Percentiles rank a stretch among this genome's conserved stretches.
Evolutionary conservation across 78 protist species (phyloP).

Genomic region (Creolimax fragrantissima): DNA sequence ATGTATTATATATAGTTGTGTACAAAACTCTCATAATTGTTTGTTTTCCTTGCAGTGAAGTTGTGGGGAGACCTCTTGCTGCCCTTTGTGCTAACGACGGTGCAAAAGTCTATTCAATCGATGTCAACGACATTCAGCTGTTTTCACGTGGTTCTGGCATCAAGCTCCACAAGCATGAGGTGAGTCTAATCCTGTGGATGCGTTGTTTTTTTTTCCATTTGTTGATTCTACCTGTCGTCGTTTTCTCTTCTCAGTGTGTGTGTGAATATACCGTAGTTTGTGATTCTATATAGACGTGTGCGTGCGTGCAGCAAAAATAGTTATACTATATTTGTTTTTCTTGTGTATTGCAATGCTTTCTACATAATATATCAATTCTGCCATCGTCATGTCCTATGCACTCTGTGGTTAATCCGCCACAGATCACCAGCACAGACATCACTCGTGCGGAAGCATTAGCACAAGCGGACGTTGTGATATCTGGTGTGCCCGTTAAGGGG

Average conservation of each 20-base stretch:
- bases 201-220: neutral
- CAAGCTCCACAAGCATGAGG: slow-evolving; percentile 34
- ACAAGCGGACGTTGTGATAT: slow-evolving; percentile 42
- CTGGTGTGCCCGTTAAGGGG: slow-evolving; percentile 60
- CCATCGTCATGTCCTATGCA: too few species aligned
- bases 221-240: neutral
- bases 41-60: slow-evolving; percentile 24
- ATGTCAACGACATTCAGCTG: slow-evolving; percentile 22
- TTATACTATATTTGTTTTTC: too few species aligned
- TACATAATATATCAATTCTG: too few species aligned
- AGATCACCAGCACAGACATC: neutral
- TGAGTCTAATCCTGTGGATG: neutral
- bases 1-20: too few species aligned
- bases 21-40: too few species aligned
- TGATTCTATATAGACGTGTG: neutral
- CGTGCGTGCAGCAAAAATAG: too few species aligned
- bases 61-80: slow-evolving; percentile 52
- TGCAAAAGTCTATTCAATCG: slow-evolving; percentile 30
- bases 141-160: slow-evolving; percentile 35
- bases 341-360: too few species aligned
- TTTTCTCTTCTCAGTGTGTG: neutral
- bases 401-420: too few species aligned
- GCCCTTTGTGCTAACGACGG: slow-evolving; percentile 54
- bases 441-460: neutral
- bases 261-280: neutral